Percentiles rank a stretch among this genome's conserved stretches.
Conservation (phyloP, 108 stramenopile genomes). For the Cyclostephanos invisitatus region DNA sequence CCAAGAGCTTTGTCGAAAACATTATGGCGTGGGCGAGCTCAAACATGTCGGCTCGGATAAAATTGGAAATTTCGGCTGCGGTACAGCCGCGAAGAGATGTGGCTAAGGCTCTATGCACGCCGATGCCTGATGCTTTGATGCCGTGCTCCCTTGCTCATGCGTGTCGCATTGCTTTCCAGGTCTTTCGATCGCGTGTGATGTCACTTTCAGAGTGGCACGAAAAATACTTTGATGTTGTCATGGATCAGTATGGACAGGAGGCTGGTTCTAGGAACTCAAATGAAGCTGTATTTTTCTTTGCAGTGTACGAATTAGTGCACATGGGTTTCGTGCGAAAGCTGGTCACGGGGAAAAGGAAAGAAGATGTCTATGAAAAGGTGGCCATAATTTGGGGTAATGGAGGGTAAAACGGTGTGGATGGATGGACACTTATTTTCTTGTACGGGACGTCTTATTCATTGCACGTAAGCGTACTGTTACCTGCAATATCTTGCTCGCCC, state of each 20-base stretch:
- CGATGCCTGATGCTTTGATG: slow-evolving; percentile 3
- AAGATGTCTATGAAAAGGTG: slow-evolving; percentile 47
- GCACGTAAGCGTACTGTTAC: no score
- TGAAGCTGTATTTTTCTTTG: slow-evolving; percentile 44
- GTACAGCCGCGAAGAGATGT: slow-evolving; percentile 46
- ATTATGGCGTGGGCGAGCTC: slow-evolving; percentile 21
- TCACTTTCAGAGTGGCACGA: slow-evolving; percentile 45
- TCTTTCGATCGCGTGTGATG: slow-evolving; percentile 37
- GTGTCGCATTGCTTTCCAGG: slow-evolving; percentile 32
- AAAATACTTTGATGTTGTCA: slow-evolving; percentile 37
- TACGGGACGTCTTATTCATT: no score
- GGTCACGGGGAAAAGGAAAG: slow-evolving; percentile 30
- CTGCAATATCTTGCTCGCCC: no score
- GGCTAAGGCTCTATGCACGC: slow-evolving; percentile 23
- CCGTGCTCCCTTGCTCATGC: slow-evolving; percentile 15
- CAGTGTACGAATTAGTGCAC: slow-evolving; percentile 39
- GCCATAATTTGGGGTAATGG: slow-evolving; percentile 43
- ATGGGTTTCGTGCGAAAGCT: slow-evolving; percentile 42
- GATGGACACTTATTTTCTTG: no score
- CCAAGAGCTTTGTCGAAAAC: slow-evolving; percentile 17
- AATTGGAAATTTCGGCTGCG: background rate
- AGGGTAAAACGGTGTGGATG: background rate
- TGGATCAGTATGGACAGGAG: slow-evolving; percentile 2
- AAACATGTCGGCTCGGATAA: slow-evolving; percentile 9
- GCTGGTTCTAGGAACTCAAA: slow-evolving; percentile 13